These are phyloP conservation scores for Rhynchosporium graminicola DNA, from an alignment of 2,329 filamentous ascomycete species.

Conservation along the genomic window DNA sequence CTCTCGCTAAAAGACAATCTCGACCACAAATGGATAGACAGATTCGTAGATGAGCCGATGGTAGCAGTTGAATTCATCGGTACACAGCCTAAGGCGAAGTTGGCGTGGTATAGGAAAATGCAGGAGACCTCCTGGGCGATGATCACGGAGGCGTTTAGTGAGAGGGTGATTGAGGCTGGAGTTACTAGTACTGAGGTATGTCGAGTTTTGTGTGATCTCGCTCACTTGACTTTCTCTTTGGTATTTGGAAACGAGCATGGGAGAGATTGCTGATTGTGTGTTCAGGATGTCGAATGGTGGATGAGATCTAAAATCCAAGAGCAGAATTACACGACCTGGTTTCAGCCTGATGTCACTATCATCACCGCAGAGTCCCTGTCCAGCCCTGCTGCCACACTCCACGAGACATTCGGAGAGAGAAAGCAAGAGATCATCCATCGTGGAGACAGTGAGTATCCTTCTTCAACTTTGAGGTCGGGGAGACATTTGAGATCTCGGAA, in stretches of 20 bases:
- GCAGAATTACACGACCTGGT: slow-evolving; percentile 55
- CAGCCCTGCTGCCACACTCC: slow-evolving; percentile 22
- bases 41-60: slow-evolving; percentile 48
- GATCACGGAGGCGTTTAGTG: slow-evolving; percentile 49
- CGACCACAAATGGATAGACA: slow-evolving; percentile 44
- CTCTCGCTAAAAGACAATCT: slow-evolving; percentile 42
- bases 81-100: slow-evolving; percentile 30
- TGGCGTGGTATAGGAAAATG: slow-evolving; percentile 48
- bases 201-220: background rate
- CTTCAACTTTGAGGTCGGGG: too few species aligned
- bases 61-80: slow-evolving; percentile 48
- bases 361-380: slow-evolving; percentile 35
- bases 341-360: slow-evolving; percentile 50
- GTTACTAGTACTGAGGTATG: slow-evolving; percentile 43
- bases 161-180: slow-evolving; percentile 46
- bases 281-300: slow-evolving; percentile 53
- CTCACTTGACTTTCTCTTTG: slow-evolving; percentile 16
- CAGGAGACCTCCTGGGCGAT: slow-evolving; percentile 55
- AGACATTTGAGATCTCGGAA: too few species aligned
- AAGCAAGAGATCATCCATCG: slow-evolving; percentile 41
- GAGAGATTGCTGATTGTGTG: background rate
- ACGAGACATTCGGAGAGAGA: background rate
- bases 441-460: slow-evolving; percentile 41
- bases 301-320: slow-evolving; percentile 51
- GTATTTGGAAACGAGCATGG: background rate